Percentiles rank a stretch among this genome's conserved stretches.
Evolutionary conservation across 352 stramenopile species (phyloP).

Genomic region (Globisporangium barbulae): DNA sequence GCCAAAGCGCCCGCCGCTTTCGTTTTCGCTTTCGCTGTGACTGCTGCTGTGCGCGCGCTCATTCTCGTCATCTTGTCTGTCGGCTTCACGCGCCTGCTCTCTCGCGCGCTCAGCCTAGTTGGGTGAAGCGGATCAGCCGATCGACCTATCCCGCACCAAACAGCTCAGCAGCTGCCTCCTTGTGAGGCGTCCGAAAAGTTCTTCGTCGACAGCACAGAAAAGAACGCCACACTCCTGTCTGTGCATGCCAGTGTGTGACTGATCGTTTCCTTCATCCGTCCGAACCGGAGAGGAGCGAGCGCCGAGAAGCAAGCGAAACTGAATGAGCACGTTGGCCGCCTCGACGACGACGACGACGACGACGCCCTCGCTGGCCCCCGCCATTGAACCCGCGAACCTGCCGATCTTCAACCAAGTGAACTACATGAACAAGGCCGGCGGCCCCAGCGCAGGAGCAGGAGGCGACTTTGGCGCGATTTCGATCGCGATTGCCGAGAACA

Average conservation of each 20-base stretch:
- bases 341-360: not conserved
- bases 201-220: not conserved
- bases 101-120: not conserved
- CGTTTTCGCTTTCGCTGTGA: not conserved
- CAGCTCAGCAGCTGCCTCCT: no score
- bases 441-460: not conserved
- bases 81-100: not conserved
- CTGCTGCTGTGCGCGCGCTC: not conserved
- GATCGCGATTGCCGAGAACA: constrained; percentile 5
- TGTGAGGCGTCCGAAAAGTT: no score
- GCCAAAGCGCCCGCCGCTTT: not conserved
- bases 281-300: not conserved
- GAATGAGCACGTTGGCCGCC: constrained; percentile 14
- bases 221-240: not conserved
- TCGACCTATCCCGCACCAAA: not conserved
- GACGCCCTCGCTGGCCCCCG: constrained; percentile 11
- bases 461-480: not conserved
- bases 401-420: constrained; percentile 12
- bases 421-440: constrained; percentile 15
- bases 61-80: not conserved
- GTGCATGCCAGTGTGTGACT: not conserved
- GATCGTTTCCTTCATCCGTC: no score
- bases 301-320: not conserved
- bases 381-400: constrained; percentile 20
- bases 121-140: no score